These are phyloP conservation scores for Tolypocladium pustulatum DNA, from an alignment of 2,329 filamentous ascomycete species.

Conservation along the genomic window DNA sequence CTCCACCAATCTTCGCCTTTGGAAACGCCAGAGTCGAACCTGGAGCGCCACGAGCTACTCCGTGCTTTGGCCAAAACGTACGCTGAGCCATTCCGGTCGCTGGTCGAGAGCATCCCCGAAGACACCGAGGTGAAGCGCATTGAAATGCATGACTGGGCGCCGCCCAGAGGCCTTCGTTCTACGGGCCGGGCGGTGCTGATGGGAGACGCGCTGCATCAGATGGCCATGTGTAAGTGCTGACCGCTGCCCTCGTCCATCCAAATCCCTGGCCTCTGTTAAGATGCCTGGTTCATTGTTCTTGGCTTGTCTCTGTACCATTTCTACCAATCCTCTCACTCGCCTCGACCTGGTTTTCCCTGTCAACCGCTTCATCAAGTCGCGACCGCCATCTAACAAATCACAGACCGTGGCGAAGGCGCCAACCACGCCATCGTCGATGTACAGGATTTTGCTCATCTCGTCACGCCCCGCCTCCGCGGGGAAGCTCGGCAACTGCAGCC, in stretches of 20 bases:
- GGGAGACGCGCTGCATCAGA: slow-evolving; percentile 46
- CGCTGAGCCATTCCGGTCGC: slow-evolving; percentile 35
- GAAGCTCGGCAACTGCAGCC: neutral
- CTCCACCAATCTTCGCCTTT: slow-evolving; percentile 18
- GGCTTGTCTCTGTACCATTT: neutral
- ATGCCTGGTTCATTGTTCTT: no score
- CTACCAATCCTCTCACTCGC: neutral
- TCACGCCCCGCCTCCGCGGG: slow-evolving; percentile 12
- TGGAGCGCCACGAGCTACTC: slow-evolving; percentile 30
- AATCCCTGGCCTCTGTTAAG: no score
- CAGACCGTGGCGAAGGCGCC: slow-evolving; percentile 46
- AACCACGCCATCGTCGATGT: slow-evolving; percentile 47
- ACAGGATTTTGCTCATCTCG: slow-evolving; percentile 26
- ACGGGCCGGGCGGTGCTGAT: slow-evolving; percentile 33
- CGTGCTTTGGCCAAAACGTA: slow-evolving; percentile 32
- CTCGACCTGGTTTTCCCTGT: neutral
- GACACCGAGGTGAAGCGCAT: slow-evolving; percentile 33
- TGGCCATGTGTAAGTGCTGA: slow-evolving; percentile 45
- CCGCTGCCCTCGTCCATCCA: neutral
- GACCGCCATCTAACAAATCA: neutral
- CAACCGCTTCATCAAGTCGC: fast-evolving
- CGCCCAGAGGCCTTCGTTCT: slow-evolving; percentile 22
- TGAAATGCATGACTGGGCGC: slow-evolving; percentile 37
- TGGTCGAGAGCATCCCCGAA: slow-evolving; percentile 28
- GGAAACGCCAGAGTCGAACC: slow-evolving; percentile 27